A percentile compares a stretch with the other conserved stretches of the same genome.
Conservation (phyloP, 202 grass and related monocot species). For the Setaria viridis region DNA sequence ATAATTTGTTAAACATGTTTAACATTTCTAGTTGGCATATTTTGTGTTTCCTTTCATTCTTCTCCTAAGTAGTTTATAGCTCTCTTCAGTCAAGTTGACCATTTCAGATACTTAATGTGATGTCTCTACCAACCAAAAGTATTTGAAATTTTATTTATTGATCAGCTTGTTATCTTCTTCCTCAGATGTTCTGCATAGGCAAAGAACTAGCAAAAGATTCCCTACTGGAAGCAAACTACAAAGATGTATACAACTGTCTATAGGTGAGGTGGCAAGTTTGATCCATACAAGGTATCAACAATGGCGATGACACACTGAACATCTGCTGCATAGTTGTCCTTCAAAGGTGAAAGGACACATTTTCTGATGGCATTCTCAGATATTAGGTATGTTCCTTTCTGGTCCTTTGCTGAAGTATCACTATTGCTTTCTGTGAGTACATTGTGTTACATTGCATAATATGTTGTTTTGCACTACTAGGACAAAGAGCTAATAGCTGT, state of each 20-base stretch:
- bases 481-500: background rate
- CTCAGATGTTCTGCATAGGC: background rate
- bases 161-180: background rate
- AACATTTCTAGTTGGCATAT: background rate
- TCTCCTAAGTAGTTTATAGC: conserved; percentile 2
- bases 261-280: background rate
- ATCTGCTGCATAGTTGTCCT: conserved; percentile 16
- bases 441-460: conserved; percentile 10
- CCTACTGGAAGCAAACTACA: conserved; percentile 7
- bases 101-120: background rate
- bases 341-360: conserved; percentile 18
- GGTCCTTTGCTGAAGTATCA: background rate
- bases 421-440: background rate
- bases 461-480: conserved; percentile 11
- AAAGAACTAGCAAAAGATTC: conserved; percentile 3
- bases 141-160: background rate
- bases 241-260: conserved; percentile 6
- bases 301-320: background rate
- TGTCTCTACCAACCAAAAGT: conserved; percentile 14
- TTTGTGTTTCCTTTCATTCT: background rate
- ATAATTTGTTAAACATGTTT: background rate
- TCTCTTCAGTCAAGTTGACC: conserved; percentile 1
- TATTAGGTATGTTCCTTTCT: conserved; percentile 24
- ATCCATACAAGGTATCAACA: background rate
- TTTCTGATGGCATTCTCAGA: conserved; percentile 16